Base-by-base conservation (phyloP, 306 rosid species). In the Acacia melanoxylon region DNA sequence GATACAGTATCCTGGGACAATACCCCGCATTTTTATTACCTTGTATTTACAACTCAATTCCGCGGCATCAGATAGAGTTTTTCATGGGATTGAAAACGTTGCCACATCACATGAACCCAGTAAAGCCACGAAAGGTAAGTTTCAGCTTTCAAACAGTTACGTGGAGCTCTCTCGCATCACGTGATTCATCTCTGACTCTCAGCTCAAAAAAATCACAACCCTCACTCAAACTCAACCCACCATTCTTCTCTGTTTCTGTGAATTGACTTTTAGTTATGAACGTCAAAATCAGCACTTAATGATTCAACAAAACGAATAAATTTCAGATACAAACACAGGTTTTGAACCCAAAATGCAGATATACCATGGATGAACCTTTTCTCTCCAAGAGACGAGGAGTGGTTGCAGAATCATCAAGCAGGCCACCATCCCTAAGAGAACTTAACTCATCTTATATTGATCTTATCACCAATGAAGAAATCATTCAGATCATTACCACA, bases 291-390 rank as follows among this genome's bases (percentile, higher is more conserved):
- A 59, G 29, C 68, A 41, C 27, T 37, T 37, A 3, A 56, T 51
- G 74, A 71, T 46, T 25, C 45, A 66, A 48, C 13, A 3, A 33
- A 35, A 72, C 2, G 27, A n/a, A 56, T 6, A 4, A 37, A 22
- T 58, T 24, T 14, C 31, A 56, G 61, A 49, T 22, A 11, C 29
- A 72, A 54, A 62, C 37, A 20, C 80, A 6, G 0, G 29, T 25
- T 62, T 45, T 80, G 59, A 68, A 45, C 69, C 22, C 78, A 65
- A 68, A 72, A 67, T 80, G 86, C 56, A 49, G 58, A 77, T 35
- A 52, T 78, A 44, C 75, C 78, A 88, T 88, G 89, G 84, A 88
- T 72, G 90, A 91, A 78, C 75, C 89, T 59, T 80, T 89, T 35
- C 84, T 87, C 67, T 67, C 89, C 68, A 76, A 11, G 9, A 78